Evolutionary conservation across 257 asterid genomes (phyloP).

Genomic region (Solanum verrucosum): DNA sequence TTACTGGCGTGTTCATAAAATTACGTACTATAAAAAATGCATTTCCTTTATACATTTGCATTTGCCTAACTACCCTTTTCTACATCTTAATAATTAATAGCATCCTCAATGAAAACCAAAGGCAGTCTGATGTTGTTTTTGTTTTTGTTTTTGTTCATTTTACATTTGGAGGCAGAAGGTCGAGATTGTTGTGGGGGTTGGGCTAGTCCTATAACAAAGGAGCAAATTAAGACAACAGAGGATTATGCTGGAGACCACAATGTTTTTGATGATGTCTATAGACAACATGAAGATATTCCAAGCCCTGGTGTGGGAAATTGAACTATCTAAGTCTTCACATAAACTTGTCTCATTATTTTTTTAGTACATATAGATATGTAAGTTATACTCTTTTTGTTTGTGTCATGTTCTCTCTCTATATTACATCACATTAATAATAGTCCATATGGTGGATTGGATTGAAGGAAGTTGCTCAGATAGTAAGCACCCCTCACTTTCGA

Average conservation of each 20-base stretch:
- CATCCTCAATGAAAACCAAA: background rate
- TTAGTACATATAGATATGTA: background rate
- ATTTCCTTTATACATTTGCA: background rate
- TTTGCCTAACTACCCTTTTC: background rate
- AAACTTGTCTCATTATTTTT: background rate
- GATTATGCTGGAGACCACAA: background rate
- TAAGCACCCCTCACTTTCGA: no score
- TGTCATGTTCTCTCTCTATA: background rate
- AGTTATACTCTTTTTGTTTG: background rate
- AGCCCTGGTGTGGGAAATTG: constrained; percentile 3
- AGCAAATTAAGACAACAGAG: background rate
- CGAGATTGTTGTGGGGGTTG: background rate
- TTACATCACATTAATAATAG: background rate
- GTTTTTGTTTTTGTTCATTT: background rate
- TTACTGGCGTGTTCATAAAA: background rate
- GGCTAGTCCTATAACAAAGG: background rate
- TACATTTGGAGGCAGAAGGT: background rate
- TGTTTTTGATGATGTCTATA: background rate
- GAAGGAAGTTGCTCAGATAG: no score
- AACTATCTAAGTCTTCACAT: background rate
- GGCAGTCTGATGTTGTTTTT: background rate
- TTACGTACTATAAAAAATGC: background rate
- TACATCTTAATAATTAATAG: background rate
- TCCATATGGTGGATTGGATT: background rate
- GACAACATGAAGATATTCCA: background rate